phyloP scores from a whole-genome alignment of 1,284 basidiomycete genomes.

The Fomitopsis pinicola region DNA sequence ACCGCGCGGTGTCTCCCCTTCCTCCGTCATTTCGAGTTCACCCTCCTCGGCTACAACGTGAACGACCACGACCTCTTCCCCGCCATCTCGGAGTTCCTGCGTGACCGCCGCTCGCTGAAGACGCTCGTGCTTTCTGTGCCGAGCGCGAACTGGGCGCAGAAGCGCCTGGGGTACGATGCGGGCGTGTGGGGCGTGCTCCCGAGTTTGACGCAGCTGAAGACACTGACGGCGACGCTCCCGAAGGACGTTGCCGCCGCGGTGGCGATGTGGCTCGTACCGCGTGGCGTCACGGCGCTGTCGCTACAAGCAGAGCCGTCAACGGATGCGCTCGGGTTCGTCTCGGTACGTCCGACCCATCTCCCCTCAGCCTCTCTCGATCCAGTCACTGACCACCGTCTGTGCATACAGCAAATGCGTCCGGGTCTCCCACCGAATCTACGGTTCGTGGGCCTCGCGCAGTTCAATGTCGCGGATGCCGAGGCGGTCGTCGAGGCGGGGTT shows the following conservation, averaged over 20 bases:
- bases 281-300: constrained; percentile 48
- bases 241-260: constrained; percentile 57
- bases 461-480: constrained; percentile 39
- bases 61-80: constrained; percentile 61
- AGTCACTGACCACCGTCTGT: not conserved
- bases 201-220: constrained; percentile 42
- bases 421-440: constrained; percentile 52
- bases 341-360: constrained; percentile 16
- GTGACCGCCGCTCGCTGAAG: constrained; percentile 47
- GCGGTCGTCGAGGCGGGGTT: constrained; percentile 53
- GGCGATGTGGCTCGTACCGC: constrained; percentile 64
- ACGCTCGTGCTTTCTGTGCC: constrained; percentile 51
- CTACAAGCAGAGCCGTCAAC: constrained; percentile 39
- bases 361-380: not conserved
- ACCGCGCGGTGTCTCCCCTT: constrained; percentile 43
- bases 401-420: constrained; percentile 49
- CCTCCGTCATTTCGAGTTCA: constrained; percentile 58
- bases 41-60: constrained; percentile 44
- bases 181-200: constrained; percentile 69
- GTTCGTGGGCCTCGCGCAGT: constrained; percentile 50
- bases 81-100: constrained; percentile 60
- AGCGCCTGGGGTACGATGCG: constrained; percentile 59
- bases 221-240: constrained; percentile 58
- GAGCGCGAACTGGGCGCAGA: constrained; percentile 40
- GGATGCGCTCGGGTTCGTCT: constrained; percentile 27